Conservation (phyloP, 768 basidiomycete genomes). For the Rhodocollybia butyracea region DNA sequence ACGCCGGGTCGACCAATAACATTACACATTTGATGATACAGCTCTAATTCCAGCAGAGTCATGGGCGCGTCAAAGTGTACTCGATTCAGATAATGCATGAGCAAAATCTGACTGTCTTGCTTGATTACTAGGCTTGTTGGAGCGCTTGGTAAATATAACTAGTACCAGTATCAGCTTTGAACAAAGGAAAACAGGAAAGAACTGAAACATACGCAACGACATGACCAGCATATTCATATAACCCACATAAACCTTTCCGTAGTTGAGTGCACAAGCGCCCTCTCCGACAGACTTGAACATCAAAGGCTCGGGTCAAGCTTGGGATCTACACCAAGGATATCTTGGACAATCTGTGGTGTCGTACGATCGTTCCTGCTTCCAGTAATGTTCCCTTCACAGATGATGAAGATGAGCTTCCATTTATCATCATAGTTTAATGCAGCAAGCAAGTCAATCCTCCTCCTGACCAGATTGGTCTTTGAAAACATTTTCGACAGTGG, state of each 20-base stretch:
- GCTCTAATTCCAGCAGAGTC: constrained; percentile 89
- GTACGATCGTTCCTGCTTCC: constrained; percentile 92
- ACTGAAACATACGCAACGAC: constrained; percentile 79
- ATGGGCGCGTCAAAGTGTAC: constrained; percentile 95
- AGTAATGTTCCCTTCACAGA: constrained; percentile 95
- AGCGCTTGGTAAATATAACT: constrained; percentile 90
- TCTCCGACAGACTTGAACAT: constrained; percentile 92
- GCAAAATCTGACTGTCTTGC: constrained; percentile 87
- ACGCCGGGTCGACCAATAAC: constrained; percentile 96
- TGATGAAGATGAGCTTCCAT: constrained; percentile 88
- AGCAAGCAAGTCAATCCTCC: constrained; percentile 89
- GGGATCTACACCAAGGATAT: constrained; percentile 90
- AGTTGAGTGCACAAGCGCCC: constrained; percentile 85
- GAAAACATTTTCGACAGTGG: constrained; percentile 64
- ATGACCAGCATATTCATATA: constrained; percentile 94
- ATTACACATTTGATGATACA: constrained; percentile 97
- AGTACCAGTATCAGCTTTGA: constrained; percentile 92
- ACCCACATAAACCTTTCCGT: constrained; percentile 91
- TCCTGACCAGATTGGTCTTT: constrained; percentile 83
- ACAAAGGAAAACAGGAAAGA: no score
- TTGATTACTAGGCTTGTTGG: constrained; percentile 94
- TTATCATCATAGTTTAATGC: constrained; percentile 93
- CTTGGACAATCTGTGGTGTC: constrained; percentile 88
- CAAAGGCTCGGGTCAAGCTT: constrained; percentile 85
- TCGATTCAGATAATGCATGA: constrained; percentile 89